These are phyloP conservation scores for Sclerotinia trifoliorum DNA, from an alignment of 2,329 filamentous ascomycete genomes.

Conservation along the genomic window DNA sequence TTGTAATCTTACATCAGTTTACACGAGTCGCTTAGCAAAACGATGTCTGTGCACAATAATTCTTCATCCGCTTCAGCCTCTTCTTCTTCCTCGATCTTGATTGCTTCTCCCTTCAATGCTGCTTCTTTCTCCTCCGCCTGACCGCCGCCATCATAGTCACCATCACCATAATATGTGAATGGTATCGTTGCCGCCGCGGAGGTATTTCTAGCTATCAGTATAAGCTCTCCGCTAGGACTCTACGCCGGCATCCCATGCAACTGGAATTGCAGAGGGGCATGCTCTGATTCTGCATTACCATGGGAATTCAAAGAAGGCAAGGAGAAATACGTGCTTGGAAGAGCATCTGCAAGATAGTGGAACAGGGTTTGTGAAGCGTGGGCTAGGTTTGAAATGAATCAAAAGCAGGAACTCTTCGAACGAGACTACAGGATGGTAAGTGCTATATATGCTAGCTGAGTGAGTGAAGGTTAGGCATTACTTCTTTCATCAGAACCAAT, in stretches of 20 bases:
- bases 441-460: too few relatives aligned
- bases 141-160: too few relatives aligned
- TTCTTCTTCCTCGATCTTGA: too few relatives aligned
- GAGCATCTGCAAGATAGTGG: background rate
- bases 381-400: background rate
- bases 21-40: background rate
- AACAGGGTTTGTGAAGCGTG: too few relatives aligned
- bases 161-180: background rate
- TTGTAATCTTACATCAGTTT: too few relatives aligned
- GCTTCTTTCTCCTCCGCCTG: background rate
- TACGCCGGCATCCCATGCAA: background rate
- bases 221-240: accelerated
- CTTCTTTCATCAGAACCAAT: background rate
- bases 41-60: background rate
- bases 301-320: background rate
- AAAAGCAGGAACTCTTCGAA: background rate
- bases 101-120: background rate
- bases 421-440: background rate
- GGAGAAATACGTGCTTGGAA: background rate
- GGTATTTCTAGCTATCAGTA: background rate
- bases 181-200: background rate
- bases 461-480: background rate
- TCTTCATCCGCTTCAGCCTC: background rate
- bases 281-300: background rate
- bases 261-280: too few relatives aligned